Base-by-base conservation (phyloP, 148 eudicot species). In the Diospyros lotus region DNA sequence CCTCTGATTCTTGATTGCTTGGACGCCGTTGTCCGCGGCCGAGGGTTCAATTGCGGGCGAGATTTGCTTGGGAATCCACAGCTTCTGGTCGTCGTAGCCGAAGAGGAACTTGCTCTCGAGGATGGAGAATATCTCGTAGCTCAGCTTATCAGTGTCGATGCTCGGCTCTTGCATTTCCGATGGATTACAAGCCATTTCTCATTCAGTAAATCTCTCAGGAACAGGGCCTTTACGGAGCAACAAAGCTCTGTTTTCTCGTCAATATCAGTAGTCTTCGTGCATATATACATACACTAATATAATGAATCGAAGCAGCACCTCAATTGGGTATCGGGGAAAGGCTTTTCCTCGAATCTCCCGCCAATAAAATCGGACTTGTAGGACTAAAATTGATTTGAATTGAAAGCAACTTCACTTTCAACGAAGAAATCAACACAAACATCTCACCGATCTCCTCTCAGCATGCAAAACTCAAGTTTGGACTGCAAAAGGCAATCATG, bases 71-170 rank as follows among this genome's bases (percentile, higher is more conserved):
- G 90, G 88, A 41, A 88, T 67, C 92, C 89, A 89, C 0, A 89
- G 75, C 77, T 87, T 88, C 66, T 85, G 84, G 67, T 91, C 91
- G 44, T 88, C 94, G 80, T 91, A 88, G n/a, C 97, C 98, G 71
- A 94, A 94, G 11, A 94, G 67, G 48, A 91, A 94, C 77, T 91
- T 94, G 85, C 86, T 87, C 65, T 94, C 98, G 1, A 94, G 81
- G 43, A 91, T 91, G 0, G 97, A 91, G 67, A 94, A 94, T 66
- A 94, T 94, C 77, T 94, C 98, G 81, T 94, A 94, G 82, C 98
- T 94, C 10, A 94, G 86, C 86, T 94, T 94, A 63, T 94, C 94
- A 2, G 97, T 88, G 5, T 91, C 98, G 60, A 90, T 82, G 68
- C 94, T 93, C n/a, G 94, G 96, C 71, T 93, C 97, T 46, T 87